Evolutionary conservation across 352 stramenopile genomes (phyloP), one percentile per base, ranked within the genome.

Genomic region (Aphanomyces astaci): DNA sequence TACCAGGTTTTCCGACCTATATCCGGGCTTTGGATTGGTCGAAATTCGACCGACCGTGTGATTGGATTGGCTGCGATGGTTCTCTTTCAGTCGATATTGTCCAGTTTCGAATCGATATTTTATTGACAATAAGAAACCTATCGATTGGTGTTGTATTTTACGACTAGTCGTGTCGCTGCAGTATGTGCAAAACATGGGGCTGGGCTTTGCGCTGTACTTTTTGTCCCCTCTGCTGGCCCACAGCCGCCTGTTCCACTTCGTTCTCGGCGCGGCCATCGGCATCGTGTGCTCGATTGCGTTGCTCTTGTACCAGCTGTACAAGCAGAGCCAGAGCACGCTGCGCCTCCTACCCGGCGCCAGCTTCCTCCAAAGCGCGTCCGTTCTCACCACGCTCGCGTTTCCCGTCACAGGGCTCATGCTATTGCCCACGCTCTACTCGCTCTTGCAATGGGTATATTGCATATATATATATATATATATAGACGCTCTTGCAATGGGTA

Each of bases 161-260:
- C 5, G 3, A 63, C 33, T 64, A 49, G 54, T 57, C 9, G 22
- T 49, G 19, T 48, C 48, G 46, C 36, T 62, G 25, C 7, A 64
- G 22, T 91, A 87, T 52, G 75, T 81, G 45, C 83, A 92, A 65
- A 91, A 92, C 45, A 89, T 92, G 54, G 79, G 87, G 48, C 27
- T 88, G 33, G 85, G 85, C 11, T 65, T 91, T 49, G 49, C 86
- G 33, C 51, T 90, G 24, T 92, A 89, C 70, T 88, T 89, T 77
- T 73, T 79, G 48, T 87, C 83, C 22, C 74, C 77, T 31, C 5
- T 15, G 17, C 73, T 94, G 45, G 84, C 83, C 25, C 80, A 80
- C 5, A 91, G 82, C 27, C 82, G 85, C 13, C 71, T 81, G 32
- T 94, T 94, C 74, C 86, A 94, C 76, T 94, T 92, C 52, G 52